Percentiles rank a stretch among this genome's conserved stretches.
Evolutionary conservation across 768 basidiomycete species (phyloP).

Genomic region (Tulasnella sp.): DNA sequence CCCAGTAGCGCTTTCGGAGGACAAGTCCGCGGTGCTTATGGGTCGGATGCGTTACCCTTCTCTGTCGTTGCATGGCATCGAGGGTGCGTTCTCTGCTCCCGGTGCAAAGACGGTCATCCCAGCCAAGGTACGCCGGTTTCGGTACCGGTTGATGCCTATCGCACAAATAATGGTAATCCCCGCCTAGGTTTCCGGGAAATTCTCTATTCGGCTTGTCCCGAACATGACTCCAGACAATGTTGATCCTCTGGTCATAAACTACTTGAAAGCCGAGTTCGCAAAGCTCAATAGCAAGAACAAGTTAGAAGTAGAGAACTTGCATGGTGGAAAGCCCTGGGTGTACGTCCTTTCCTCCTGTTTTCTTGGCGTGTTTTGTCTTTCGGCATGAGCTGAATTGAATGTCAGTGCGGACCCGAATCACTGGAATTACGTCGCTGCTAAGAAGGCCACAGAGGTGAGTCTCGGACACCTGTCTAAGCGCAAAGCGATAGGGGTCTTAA

Average conservation of each 20-base stretch:
- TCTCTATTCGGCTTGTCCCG: slow-evolving; percentile 83
- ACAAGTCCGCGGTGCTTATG: slow-evolving; percentile 81
- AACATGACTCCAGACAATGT: slow-evolving; percentile 77
- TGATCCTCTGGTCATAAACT: slow-evolving; percentile 62
- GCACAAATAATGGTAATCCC: neutral
- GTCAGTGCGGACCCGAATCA: slow-evolving; percentile 62
- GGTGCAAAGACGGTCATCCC: slow-evolving; percentile 94
- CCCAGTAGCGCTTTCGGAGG: slow-evolving; percentile 63
- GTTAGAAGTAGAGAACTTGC: slow-evolving; percentile 62
- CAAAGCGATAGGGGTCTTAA: neutral
- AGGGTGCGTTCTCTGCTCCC: slow-evolving; percentile 83
- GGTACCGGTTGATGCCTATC: neutral
- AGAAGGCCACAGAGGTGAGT: slow-evolving; percentile 70
- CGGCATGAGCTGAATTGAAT: slow-evolving; percentile 1
- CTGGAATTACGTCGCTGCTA: slow-evolving; percentile 91
- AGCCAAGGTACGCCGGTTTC: slow-evolving; percentile 50
- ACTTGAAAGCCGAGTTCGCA: slow-evolving; percentile 73
- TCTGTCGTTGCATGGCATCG: slow-evolving; percentile 90
- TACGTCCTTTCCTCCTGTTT: slow-evolving; percentile 31
- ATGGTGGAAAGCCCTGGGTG: slow-evolving; percentile 89
- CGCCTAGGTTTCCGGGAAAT: slow-evolving; percentile 63
- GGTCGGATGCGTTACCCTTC: slow-evolving; percentile 88
- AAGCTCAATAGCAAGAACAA: slow-evolving; percentile 84
- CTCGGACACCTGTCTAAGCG: neutral
- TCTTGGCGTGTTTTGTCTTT: slow-evolving; percentile 27